These are phyloP conservation scores for Tetrahymena elliotti DNA, from an alignment of 73 alveolate species.

Conservation along the genomic window DNA sequence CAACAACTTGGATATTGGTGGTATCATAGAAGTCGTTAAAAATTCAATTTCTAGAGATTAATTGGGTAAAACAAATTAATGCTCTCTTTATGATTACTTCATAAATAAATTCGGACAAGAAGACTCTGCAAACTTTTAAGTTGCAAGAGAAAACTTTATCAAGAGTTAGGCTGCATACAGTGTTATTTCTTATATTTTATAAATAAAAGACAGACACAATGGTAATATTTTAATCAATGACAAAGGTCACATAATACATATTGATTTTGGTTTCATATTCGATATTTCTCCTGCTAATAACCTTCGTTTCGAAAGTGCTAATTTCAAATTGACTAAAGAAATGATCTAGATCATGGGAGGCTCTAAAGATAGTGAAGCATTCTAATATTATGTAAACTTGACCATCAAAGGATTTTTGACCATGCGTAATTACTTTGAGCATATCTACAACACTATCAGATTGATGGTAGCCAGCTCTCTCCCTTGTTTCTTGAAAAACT, in stretches of 20 bases:
- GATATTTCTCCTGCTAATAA: slow-evolving; percentile 84
- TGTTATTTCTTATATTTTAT: slow-evolving; percentile 67
- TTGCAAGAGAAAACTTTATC: slow-evolving; percentile 90
- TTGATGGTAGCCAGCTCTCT: slow-evolving; percentile 63
- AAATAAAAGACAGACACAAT: slow-evolving; percentile 98
- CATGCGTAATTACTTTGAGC: slow-evolving; percentile 65
- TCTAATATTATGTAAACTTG: slow-evolving; percentile 60
- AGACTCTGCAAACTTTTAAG: slow-evolving; percentile 66
- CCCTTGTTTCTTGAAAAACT: slow-evolving; percentile 68
- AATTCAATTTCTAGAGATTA: slow-evolving; percentile 84
- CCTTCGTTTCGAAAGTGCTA: slow-evolving; percentile 96
- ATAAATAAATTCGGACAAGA: slow-evolving; percentile 85
- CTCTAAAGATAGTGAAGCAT: slow-evolving; percentile 62
- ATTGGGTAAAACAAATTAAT: slow-evolving; percentile 89
- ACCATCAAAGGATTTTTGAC: slow-evolving; percentile 73
- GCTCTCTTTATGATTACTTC: slow-evolving; percentile 85
- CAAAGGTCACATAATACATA: slow-evolving; percentile 96
- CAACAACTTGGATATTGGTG: slow-evolving; percentile 80
- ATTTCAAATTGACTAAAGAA: slow-evolving; percentile 95
- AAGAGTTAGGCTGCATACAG: slow-evolving; percentile 88
- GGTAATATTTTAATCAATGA: slow-evolving; percentile 95
- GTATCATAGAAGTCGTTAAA: slow-evolving; percentile 89
- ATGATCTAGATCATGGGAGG: slow-evolving; percentile 57
- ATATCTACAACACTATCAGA: slow-evolving; percentile 60
- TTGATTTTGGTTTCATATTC: slow-evolving; percentile 97